Evolutionary conservation across 2,329 filamentous ascomycete genomes (phyloP), one percentile per base, ranked within the genome.

Genomic region (Cadophora malorum): DNA sequence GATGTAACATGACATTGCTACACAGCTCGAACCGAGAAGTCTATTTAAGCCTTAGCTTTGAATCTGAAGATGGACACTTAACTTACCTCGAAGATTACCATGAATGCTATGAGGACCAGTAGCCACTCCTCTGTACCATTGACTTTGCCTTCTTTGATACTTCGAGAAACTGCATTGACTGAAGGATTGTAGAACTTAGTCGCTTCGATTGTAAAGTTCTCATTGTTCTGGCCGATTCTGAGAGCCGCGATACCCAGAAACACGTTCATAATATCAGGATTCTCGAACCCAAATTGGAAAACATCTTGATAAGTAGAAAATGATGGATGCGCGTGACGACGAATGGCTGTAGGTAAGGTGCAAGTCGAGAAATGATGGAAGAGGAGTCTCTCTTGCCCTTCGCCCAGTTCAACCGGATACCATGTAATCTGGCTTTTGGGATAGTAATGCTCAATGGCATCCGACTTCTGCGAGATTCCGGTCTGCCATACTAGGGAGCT

Each of bases 321-420:
- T 35, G 28, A 33, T 33, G 28, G 53, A 56, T 56, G 53, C 28
- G 53, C 53, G 10, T 56, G 31, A 4, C 53, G 28, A 7, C 53
- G 53, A 5, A 56, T 56, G 21, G 53, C 53, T 9, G 53, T 56
- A 2, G 53, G 53, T 21, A 56, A 21, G 31, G 53, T 56, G 35
- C 53, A 56, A 10, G 53, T 56, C 35, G 53, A 56, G 19, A 56
- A 56, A 19, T 56, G 53, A 56, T 56, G 53, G n/a, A 56, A 56
- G 31, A 56, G 53, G 7, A 56, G 19, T n/a, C 21, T 56, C 31
- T 56, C 31, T 10, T 56, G 53, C 19, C 28, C 53, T 35, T 56
- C 31, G 19, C 53, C 53, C 4, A 56, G 35, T 7, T 56, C 28
- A 3, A 35, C 10, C 3, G 31, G 53, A 21, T 33, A 56, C 53